A percentile compares a stretch with the other conserved stretches of the same genome.
These are phyloP conservation scores for Suillus tomentosus DNA, from an alignment of 768 basidiomycete genomes.

Conservation along the genomic window DNA sequence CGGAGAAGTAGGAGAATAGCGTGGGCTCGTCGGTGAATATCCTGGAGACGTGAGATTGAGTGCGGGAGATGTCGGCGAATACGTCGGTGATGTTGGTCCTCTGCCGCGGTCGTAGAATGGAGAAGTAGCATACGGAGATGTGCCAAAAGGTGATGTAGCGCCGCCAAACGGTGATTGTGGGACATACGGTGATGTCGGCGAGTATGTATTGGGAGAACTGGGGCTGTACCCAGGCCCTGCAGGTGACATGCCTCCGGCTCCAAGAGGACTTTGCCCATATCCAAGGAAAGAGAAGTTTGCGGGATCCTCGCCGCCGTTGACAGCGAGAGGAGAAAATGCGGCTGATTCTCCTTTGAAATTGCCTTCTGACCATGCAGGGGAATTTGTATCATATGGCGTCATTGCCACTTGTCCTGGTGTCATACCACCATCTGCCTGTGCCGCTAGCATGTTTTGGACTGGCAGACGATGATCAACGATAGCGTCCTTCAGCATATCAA, in stretches of 20 bases:
- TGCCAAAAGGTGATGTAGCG: constrained; percentile 81
- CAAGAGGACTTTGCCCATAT: constrained; percentile 84
- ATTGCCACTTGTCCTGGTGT: constrained; percentile 90
- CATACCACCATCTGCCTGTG: constrained; percentile 84
- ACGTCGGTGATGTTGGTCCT: constrained; percentile 75
- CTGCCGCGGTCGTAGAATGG: constrained; percentile 75
- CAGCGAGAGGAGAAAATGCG: constrained; percentile 93
- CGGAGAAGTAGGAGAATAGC: constrained; percentile 84
- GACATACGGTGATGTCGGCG: constrained; percentile 88
- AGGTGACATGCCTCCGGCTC: constrained; percentile 87
- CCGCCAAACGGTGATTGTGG: constrained; percentile 82
- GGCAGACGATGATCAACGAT: constrained; percentile 95
- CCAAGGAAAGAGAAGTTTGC: constrained; percentile 72
- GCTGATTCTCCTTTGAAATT: constrained; percentile 83
- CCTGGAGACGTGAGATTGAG: constrained; percentile 82
- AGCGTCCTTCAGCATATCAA: constrained; percentile 98
- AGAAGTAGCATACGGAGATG: constrained; percentile 82
- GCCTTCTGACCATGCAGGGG: constrained; percentile 79
- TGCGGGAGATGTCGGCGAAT: constrained; percentile 86
- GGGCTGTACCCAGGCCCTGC: constrained; percentile 88
- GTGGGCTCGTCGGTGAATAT: constrained; percentile 67
- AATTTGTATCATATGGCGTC: constrained; percentile 96
- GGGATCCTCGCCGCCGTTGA: constrained; percentile 82
- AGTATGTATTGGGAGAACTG: constrained; percentile 86
- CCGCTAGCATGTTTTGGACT: constrained; percentile 76